Percentiles rank a stretch among this genome's conserved stretches.
Evolutionary conservation across 176 grass and related monocot genomes (phyloP).

Genomic region (Metroxylon sagu): DNA sequence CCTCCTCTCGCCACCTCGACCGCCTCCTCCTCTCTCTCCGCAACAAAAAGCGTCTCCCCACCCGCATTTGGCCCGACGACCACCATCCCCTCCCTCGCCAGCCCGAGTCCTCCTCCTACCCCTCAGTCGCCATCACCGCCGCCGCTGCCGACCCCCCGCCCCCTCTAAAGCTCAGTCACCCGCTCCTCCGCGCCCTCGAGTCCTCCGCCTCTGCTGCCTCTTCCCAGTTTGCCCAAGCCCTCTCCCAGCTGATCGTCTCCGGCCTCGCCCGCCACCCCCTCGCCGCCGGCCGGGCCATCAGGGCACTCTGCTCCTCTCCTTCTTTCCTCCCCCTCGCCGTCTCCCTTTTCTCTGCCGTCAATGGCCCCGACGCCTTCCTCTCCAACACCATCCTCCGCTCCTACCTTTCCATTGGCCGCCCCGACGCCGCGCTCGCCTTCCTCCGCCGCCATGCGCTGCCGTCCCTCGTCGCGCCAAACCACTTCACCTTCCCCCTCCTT

Average conservation of each 20-base stretch:
- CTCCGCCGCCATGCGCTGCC: slow-evolving; percentile 33
- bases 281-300: slow-evolving; percentile 28
- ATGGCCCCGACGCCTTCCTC: slow-evolving; percentile 35
- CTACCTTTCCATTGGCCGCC: slow-evolving; percentile 23
- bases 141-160: background rate
- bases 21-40: slow-evolving; percentile 15
- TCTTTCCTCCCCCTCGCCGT: slow-evolving; percentile 7
- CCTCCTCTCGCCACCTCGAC: slow-evolving; percentile 16
- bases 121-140: slow-evolving; percentile 6
- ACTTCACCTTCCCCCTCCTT: slow-evolving; percentile 38
- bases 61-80: background rate
- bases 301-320: slow-evolving; percentile 33
- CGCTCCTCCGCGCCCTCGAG: slow-evolving; percentile 27
- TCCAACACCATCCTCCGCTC: slow-evolving; percentile 19
- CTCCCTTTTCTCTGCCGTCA: slow-evolving; percentile 24
- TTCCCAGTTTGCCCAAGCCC: slow-evolving; percentile 36
- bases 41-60: slow-evolving; percentile 5
- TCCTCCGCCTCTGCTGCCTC: slow-evolving; percentile 22
- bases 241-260: slow-evolving; percentile 29
- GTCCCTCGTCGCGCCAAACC: slow-evolving; percentile 11
- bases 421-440: slow-evolving; percentile 37
- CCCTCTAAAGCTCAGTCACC: slow-evolving; percentile 25
- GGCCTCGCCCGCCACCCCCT: slow-evolving; percentile 21
- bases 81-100: background rate
- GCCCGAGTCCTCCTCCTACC: background rate